phyloP scores from a whole-genome alignment of 73 alveolate genomes.

The Paraurostyla sp. region DNA sequence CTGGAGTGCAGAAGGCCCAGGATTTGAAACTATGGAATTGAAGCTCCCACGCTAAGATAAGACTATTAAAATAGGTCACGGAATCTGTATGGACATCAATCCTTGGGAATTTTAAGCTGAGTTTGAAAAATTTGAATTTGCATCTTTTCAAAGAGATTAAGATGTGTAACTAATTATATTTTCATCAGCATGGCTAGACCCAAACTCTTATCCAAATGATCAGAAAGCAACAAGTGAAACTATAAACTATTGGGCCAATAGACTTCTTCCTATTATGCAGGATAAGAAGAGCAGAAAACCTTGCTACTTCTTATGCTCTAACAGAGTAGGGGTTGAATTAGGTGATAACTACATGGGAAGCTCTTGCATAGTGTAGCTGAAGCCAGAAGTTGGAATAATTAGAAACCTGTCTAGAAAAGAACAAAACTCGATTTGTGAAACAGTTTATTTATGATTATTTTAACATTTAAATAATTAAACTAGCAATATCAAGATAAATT shows the following conservation, averaged over 20 bases:
- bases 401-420: not conserved
- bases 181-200: slow-evolving; percentile 76
- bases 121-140: slow-evolving; percentile 61
- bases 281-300: slow-evolving; percentile 28
- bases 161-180: slow-evolving; percentile 59
- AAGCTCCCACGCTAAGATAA: slow-evolving; percentile 71
- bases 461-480: no score
- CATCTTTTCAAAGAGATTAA: slow-evolving; percentile 52
- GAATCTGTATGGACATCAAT: slow-evolving; percentile 96
- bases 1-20: slow-evolving; percentile 95
- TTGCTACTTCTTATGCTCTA: slow-evolving; percentile 24
- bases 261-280: slow-evolving; percentile 61
- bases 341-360: slow-evolving; percentile 8
- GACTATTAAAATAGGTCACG: slow-evolving; percentile 84
- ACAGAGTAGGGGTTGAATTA: slow-evolving; percentile 44
- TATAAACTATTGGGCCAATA: slow-evolving; percentile 69
- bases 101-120: slow-evolving; percentile 68
- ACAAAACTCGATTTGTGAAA: not conserved
- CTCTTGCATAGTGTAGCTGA: slow-evolving; percentile 31
- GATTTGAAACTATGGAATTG: slow-evolving; percentile 82
- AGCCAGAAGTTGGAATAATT: not conserved
- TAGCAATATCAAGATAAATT: not conserved
- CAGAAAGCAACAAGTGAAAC: slow-evolving; percentile 29
- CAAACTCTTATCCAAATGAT: slow-evolving; percentile 18
- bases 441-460: not conserved